Percentiles rank a stretch among this genome's conserved stretches.
These are phyloP conservation scores for Carallia brachiata DNA, from an alignment of 345 rosid species.

Conservation along the genomic window DNA sequence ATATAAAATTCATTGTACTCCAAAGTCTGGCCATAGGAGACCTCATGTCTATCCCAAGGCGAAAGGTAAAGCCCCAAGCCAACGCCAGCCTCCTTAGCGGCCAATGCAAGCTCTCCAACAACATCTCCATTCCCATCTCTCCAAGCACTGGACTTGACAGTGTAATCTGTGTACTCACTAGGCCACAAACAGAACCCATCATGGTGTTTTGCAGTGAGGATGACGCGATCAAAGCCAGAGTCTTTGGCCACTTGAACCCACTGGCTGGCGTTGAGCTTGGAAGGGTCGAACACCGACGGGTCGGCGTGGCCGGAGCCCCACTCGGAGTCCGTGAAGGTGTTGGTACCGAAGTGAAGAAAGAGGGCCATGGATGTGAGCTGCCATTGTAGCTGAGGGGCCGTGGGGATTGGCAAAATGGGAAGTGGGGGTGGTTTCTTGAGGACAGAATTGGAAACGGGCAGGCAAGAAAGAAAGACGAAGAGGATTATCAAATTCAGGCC, in stretches of 20 bases:
- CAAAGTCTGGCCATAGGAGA: constrained; percentile 63
- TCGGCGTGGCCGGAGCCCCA: constrained; percentile 78
- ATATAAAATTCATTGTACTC: constrained; percentile 80
- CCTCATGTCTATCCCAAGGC: constrained; percentile 94
- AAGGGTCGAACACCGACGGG: constrained; percentile 73
- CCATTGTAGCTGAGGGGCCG: constrained; percentile 79
- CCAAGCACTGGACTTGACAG: constrained; percentile 69
- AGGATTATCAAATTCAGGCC: neutral
- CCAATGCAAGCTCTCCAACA: constrained; percentile 59
- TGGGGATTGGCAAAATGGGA: constrained; percentile 76
- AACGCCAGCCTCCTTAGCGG: constrained; percentile 56
- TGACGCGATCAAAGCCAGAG: constrained; percentile 63
- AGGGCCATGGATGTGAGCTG: constrained; percentile 69
- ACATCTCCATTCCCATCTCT: constrained; percentile 69
- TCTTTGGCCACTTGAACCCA: constrained; percentile 79
- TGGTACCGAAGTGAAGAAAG: constrained; percentile 85
- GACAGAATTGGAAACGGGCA: constrained; percentile 30
- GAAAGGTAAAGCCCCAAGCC: constrained; percentile 74
- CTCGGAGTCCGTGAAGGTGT: constrained; percentile 83
- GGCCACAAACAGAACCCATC: constrained; percentile 98
- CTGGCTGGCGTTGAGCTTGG: constrained; percentile 58
- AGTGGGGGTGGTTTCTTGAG: constrained; percentile 59
- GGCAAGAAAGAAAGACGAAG: constrained; percentile 1
- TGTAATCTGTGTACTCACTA: constrained; percentile 64
- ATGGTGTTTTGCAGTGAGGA: constrained; percentile 88